A percentile compares a stretch with the other conserved stretches of the same genome.
Evolutionary conservation across 2,329 filamentous ascomycete genomes (phyloP).

Genomic region (Botrytis fabae): DNA sequence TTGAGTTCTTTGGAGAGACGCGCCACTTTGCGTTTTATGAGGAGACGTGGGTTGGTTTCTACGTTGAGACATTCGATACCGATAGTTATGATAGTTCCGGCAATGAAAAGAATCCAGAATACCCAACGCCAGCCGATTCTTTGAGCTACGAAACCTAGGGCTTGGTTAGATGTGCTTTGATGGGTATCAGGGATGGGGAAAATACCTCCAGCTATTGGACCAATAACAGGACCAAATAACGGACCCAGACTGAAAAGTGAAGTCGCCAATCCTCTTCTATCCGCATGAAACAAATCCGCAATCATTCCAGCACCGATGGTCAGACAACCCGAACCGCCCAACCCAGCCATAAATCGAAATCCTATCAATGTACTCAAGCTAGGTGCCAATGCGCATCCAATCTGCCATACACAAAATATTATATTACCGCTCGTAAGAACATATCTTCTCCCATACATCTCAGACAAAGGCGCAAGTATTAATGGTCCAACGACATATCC

Average conservation of each 20-base stretch:
- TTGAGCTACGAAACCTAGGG: conserved; percentile 40
- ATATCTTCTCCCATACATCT: conserved; percentile 54
- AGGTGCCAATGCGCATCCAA: conserved; percentile 53
- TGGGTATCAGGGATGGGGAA: neutral
- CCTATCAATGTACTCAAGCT: conserved; percentile 51
- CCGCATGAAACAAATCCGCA: conserved; percentile 29
- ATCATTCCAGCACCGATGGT: conserved; percentile 34
- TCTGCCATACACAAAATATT: conserved; percentile 55
- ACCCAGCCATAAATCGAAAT: conserved; percentile 62
- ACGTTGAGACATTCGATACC: conserved; percentile 44
- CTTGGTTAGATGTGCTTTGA: neutral
- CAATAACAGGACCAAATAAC: conserved; percentile 41
- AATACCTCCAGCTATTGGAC: conserved; percentile 40
- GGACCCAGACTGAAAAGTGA: conserved; percentile 31
- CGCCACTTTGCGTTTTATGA: conserved; percentile 51
- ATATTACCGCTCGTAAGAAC: conserved; percentile 47
- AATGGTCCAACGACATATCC: conserved; percentile 35
- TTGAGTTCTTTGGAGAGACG: conserved; percentile 48
- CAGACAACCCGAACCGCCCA: conserved; percentile 50
- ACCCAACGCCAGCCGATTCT: conserved; percentile 43
- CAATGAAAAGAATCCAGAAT: conserved; percentile 25
- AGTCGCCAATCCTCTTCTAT: conserved; percentile 30
- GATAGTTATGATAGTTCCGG: conserved; percentile 41
- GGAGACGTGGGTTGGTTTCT: conserved; percentile 52
- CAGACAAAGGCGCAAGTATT: conserved; percentile 52